Percentiles rank a stretch among this genome's conserved stretches.
phyloP scores from a whole-genome alignment of 192 early-diverging fungal species.

The Glomus cerebriforme region DNA sequence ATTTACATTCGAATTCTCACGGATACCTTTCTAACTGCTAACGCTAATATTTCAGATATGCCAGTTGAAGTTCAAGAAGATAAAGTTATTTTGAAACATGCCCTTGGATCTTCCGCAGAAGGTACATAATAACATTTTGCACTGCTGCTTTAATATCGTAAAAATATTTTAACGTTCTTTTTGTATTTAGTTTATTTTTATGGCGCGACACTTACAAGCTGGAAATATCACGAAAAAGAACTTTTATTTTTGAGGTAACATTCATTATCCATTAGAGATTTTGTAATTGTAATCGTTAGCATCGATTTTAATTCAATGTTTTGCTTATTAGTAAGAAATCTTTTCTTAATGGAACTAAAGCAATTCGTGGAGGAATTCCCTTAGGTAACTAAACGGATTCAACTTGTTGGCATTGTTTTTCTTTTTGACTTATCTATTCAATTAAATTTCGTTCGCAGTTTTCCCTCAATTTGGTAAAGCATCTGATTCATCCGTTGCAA shows the following conservation, averaged over 20 bases:
- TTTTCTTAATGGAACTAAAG: conserved; percentile 85
- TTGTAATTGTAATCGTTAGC: not conserved
- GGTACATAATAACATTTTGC: not conserved
- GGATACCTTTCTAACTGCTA: no score
- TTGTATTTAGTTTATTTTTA: conserved; percentile 34
- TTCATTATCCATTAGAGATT: not conserved
- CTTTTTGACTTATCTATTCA: not conserved
- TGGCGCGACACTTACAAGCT: conserved; percentile 92
- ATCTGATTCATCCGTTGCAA: conserved; percentile 39
- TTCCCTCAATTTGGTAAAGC: conserved; percentile 82
- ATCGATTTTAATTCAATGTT: not conserved
- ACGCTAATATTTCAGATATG: not conserved
- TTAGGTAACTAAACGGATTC: conserved; percentile 39
- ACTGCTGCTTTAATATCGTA: not conserved
- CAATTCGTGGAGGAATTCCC: conserved; percentile 84
- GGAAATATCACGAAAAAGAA: conserved; percentile 75
- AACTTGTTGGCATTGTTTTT: not conserved
- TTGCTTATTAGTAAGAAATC: conserved; percentile 65
- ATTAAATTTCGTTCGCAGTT: conserved; percentile 41
- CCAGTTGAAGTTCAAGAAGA: conserved; percentile 10
- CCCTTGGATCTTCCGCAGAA: not conserved
- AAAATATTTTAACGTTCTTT: not conserved
- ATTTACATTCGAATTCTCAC: no score
- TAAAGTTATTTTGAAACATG: conserved; percentile 6
- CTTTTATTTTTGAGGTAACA: conserved; percentile 80